phyloP scores from a whole-genome alignment of 108 stramenopile genomes.

The Cyclotella baltica region DNA sequence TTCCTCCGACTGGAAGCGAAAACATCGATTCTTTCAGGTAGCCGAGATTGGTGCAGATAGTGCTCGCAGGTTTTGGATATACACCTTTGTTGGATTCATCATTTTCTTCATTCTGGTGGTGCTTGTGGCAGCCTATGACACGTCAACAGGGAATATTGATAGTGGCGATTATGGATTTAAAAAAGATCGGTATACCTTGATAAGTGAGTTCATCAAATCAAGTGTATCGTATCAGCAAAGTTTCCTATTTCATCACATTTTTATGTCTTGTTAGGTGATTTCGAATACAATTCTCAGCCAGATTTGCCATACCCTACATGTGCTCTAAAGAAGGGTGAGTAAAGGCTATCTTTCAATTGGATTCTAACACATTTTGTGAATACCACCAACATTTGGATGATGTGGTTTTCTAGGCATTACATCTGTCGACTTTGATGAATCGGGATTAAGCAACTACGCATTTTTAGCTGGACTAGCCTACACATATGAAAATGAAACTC shows the following conservation, averaged over 20 bases:
- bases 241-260: neutral
- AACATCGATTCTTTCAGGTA: conserved; percentile 32
- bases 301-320: conserved; percentile 48
- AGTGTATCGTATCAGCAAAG: neutral
- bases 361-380: neutral
- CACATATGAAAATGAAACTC: conserved; percentile 43
- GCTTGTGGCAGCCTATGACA: conserved; percentile 16
- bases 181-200: conserved; percentile 13
- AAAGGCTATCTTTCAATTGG: too few relatives aligned
- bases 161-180: conserved; percentile 13
- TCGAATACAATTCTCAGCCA: conserved; percentile 21
- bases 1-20: conserved; percentile 29
- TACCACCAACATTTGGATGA: neutral
- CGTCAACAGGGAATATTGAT: neutral
- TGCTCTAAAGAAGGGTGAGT: conserved; percentile 23
- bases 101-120: conserved; percentile 39
- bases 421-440: conserved; percentile 10
- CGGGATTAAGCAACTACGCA: conserved; percentile 53
- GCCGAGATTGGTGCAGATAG: conserved; percentile 27
- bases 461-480: conserved; percentile 63
- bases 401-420: neutral
- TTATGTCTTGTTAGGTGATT: conserved; percentile 1
- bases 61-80: conserved; percentile 34
- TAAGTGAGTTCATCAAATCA: neutral
- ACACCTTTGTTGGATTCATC: conserved; percentile 9